A percentile compares a stretch with the other conserved stretches of the same genome.
Conservation (phyloP, 2,329 filamentous ascomycete genomes). For the Ceratocystis destructans region DNA sequence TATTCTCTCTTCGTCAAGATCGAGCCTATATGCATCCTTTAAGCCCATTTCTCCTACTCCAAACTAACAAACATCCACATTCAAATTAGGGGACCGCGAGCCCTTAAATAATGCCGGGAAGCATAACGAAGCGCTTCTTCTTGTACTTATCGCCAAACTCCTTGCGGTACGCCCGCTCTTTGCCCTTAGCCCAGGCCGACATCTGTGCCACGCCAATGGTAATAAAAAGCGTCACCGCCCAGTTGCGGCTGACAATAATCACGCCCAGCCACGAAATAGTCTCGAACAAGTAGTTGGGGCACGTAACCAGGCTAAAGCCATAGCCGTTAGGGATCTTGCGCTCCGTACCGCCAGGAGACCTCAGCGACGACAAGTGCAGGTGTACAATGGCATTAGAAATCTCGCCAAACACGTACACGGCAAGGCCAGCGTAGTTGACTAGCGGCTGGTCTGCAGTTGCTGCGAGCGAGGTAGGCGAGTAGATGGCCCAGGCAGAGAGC, state of each 20-base stretch:
- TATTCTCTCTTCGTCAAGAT: background rate
- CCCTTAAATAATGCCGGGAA: slow-evolving; percentile 59
- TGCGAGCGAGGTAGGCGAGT: slow-evolving; percentile 58
- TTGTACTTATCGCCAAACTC: slow-evolving; percentile 91
- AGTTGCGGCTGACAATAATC: slow-evolving; percentile 64
- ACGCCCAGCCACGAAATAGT: slow-evolving; percentile 74
- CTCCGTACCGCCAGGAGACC: slow-evolving; percentile 67
- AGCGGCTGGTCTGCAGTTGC: slow-evolving; percentile 36
- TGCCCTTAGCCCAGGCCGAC: slow-evolving; percentile 77
- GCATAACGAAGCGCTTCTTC: slow-evolving; percentile 75
- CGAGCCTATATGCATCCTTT: background rate
- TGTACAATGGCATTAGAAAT: slow-evolving; percentile 69
- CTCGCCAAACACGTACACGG: slow-evolving; percentile 65
- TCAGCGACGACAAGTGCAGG: slow-evolving; percentile 60
- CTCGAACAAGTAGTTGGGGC: slow-evolving; percentile 96
- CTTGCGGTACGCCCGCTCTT: slow-evolving; percentile 78
- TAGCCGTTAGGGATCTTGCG: slow-evolving; percentile 77
- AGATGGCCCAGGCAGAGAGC: slow-evolving; percentile 72
- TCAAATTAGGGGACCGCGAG: background rate
- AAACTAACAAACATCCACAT: background rate
- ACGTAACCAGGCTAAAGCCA: slow-evolving; percentile 77
- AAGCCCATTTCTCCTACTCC: background rate
- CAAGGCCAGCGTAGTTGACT: slow-evolving; percentile 54
- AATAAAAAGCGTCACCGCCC: slow-evolving; percentile 65
- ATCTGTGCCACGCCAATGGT: slow-evolving; percentile 62